Conservation (phyloP, 805 yeast species). For the Candida koratica region DNA sequence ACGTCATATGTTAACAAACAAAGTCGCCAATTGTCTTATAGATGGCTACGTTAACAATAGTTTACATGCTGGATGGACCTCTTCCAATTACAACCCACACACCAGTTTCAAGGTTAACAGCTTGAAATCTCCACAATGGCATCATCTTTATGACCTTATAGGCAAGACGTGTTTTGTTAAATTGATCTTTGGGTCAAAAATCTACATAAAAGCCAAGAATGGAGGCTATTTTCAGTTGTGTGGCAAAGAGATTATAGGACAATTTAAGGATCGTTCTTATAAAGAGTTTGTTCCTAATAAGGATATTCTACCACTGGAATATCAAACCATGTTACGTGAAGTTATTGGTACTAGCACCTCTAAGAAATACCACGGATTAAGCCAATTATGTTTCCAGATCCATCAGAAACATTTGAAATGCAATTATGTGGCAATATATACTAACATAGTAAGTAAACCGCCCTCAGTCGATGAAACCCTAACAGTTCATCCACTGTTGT, state of each 20-base stretch:
- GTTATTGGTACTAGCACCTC: background rate
- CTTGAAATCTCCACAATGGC: slow-evolving; percentile 46
- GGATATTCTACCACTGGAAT: slow-evolving; percentile 10
- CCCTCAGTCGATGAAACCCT: background rate
- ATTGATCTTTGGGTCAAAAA: slow-evolving; percentile 34
- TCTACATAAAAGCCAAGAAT: slow-evolving; percentile 18
- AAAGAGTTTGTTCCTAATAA: slow-evolving; percentile 4
- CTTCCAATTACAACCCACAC: slow-evolving; percentile 29
- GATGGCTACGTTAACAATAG: slow-evolving; percentile 42
- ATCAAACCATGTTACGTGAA: background rate
- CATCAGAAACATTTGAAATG: slow-evolving; percentile 4
- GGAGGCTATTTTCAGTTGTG: slow-evolving; percentile 11
- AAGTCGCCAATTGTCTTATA: slow-evolving; percentile 34
- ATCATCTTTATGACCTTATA: slow-evolving; percentile 31
- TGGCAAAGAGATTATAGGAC: slow-evolving; percentile 9
- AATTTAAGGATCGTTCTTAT: background rate
- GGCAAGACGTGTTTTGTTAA: slow-evolving; percentile 40
- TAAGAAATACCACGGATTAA: background rate
- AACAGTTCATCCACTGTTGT: background rate
- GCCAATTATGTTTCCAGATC: background rate
- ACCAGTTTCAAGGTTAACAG: slow-evolving; percentile 31
- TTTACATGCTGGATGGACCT: slow-evolving; percentile 24
- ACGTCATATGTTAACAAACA: slow-evolving; percentile 23
- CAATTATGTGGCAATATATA: slow-evolving; percentile 7
- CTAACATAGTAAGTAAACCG: background rate